These are phyloP conservation scores for Tranzscheliella williamsii DNA, from an alignment of 1,284 basidiomycete species.

Conservation along the genomic window DNA sequence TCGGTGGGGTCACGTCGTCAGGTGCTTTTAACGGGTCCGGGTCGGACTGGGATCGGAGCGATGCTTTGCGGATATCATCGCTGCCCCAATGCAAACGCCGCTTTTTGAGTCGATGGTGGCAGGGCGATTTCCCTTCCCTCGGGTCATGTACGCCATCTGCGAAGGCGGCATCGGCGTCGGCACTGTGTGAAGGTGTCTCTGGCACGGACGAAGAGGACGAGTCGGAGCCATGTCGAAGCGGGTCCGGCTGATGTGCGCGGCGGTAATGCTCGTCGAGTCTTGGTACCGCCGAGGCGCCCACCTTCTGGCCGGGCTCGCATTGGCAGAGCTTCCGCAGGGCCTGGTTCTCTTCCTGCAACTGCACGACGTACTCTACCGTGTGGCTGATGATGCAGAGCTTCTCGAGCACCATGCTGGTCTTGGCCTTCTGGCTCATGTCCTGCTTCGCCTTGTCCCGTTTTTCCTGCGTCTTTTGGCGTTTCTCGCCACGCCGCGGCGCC, in stretches of 20 bases:
- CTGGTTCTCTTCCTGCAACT: slow-evolving; percentile 31
- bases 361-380: slow-evolving; percentile 44
- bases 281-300: slow-evolving; percentile 2
- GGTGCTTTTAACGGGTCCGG: neutral
- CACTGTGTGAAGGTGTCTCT: neutral
- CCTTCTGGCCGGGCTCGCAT: slow-evolving; percentile 8
- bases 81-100: slow-evolving; percentile 45
- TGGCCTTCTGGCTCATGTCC: slow-evolving; percentile 32
- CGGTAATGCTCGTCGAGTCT: slow-evolving; percentile 26
- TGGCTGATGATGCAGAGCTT: slow-evolving; percentile 59
- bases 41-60: slow-evolving; percentile 1
- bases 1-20: neutral
- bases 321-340: slow-evolving; percentile 25
- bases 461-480: slow-evolving; percentile 1
- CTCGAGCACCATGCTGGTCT: slow-evolving; percentile 50
- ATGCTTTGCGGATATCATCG: slow-evolving; percentile 23
- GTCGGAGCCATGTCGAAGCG: neutral
- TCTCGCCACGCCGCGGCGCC: slow-evolving; percentile 14
- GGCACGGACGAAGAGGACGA: slow-evolving; percentile 2
- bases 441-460: slow-evolving; percentile 15
- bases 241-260: slow-evolving; percentile 3
- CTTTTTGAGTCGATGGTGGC: slow-evolving; percentile 2
- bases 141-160: too few species aligned
- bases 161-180: too few species aligned
- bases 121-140: neutral